Evolutionary conservation across 305 asterid genomes (phyloP), one percentile per base, ranked within the genome.

Genomic region (Coffea humblotiana): DNA sequence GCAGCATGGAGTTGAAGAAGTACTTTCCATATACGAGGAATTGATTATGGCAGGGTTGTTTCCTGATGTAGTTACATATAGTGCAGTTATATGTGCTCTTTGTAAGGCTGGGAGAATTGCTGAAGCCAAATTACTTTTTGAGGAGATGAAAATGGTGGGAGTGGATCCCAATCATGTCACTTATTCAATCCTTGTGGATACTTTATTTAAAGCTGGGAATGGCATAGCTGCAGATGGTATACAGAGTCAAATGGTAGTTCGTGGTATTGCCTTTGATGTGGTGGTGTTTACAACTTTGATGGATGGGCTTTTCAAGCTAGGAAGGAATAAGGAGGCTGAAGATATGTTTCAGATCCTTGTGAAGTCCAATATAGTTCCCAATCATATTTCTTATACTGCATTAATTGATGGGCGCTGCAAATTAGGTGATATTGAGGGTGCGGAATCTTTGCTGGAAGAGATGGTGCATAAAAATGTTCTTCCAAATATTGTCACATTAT

Each of bases 211-310:
- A 85, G 80, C 81, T 65, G 85, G 88, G 80, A 79, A 87, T 80
- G 84, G 63, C 61, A 84, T 83, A 86, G 87, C 87, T 79, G 99
- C 97, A 76, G 82, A 81, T 83, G 88, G 84, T 88, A 82, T 93
- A 86, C 93, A 78, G 83, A 82, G 94, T 81, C 98, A 91, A 87
- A 90, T 93, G 97, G 92, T 95, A 81, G 93, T 91, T 81, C 90
- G 90, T 60, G 98, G 98, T 68, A 85, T 92, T 82, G 49, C 82
- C 56, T 93, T 89, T 72, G 97, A 95, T 85, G 90, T 87, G 79
- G 98, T 93, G 67, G 82, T 86, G 45, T 87, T 91, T 45, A 91
- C 98, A 63, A 82, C 86, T 80, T 85, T 93, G 84, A 90, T 95
- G 61, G 88, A 93, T 82, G 98, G 98, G 70, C 94, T 91, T 23